Evolutionary conservation across 148 eudicot species (phyloP).

Genomic region (Chenopodium quinoa): DNA sequence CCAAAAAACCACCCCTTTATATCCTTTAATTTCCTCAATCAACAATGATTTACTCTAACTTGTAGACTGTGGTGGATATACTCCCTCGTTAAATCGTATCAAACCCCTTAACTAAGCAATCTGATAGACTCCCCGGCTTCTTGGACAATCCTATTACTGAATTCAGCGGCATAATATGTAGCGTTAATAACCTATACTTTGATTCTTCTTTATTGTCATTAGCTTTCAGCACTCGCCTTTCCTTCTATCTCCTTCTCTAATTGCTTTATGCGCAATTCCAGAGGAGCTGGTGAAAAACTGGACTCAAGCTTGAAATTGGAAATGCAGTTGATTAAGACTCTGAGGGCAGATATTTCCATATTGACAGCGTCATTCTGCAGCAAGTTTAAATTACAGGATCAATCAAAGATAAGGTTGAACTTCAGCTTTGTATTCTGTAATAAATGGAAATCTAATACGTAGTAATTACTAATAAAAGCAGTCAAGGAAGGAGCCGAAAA

Average conservation of each 20-base stretch:
- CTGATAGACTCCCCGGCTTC: no score
- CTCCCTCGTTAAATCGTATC: no score
- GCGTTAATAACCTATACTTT: no score
- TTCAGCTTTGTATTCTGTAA: neutral
- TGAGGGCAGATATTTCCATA: constrained; percentile 7
- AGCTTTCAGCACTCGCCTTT: neutral
- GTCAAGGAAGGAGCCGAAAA: neutral
- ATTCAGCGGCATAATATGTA: no score
- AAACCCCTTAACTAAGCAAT: no score
- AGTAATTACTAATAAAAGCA: neutral
- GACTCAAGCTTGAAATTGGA: constrained; percentile 18
- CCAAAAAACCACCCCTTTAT: no score
- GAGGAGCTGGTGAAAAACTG: constrained; percentile 3
- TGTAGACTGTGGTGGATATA: no score
- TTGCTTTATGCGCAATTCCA: constrained; percentile 15
- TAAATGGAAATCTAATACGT: neutral
- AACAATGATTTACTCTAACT: no score
- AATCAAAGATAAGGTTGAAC: neutral
- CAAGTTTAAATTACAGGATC: neutral
- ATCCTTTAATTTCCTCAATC: no score
- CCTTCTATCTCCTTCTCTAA: constrained; percentile 7
- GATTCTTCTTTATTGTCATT: neutral
- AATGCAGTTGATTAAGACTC: neutral
- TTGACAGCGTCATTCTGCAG: constrained; percentile 11
- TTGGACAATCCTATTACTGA: no score